Evolutionary conservation across 192 early-diverging fungal genomes (phyloP), one percentile per base, ranked within the genome.

Genomic region (Spinellus fusiger): DNA sequence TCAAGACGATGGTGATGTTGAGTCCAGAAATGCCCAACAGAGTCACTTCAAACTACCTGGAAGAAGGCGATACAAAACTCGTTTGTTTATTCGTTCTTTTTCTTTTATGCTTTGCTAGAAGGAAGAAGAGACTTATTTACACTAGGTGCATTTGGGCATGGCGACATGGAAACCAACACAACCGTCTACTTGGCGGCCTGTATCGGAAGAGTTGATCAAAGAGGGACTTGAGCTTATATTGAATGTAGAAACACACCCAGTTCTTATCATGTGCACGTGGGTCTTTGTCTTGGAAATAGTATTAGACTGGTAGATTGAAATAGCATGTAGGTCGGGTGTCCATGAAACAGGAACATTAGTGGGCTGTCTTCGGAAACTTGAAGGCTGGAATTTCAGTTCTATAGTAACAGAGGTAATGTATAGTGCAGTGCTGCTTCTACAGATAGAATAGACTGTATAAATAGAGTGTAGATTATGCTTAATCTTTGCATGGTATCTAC

Each of bases 331-430:
- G 1, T 88, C 94, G 16, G 95, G 95, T 1, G 83, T 95, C 13
- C 88, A 94, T 55, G 96, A 98, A 66, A 98, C 94, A 1, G 96
- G 96, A 5, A 89, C 85, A 3, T 76, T 97, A 38, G 83, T 98
- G 49, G 96, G 95, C 7, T 98, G 96, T 60, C 68, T 98, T 53
- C 78, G 96, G 25, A 94, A 92, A 62, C 73, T 98, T 57, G 92
- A 96, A 69, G 80, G 87, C 31, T 98, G 94, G 95, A 96, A 96
- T 67, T 94, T 98, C 62, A 98, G 93, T 64, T 93, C 94, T 1
- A 97, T 95, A 61, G 83, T 95, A 37, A 86, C 86, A n/a, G 96
- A 98, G 79, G 88, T 85, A 80, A 44, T n/a, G n/a, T n/a, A n/a
- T n/a, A n/a, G 67, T 20, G 9, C 32, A 1, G 33, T 26, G 22